Evolutionary conservation across 306 rosid genomes (phyloP).

Genomic region (Prunus padus): DNA sequence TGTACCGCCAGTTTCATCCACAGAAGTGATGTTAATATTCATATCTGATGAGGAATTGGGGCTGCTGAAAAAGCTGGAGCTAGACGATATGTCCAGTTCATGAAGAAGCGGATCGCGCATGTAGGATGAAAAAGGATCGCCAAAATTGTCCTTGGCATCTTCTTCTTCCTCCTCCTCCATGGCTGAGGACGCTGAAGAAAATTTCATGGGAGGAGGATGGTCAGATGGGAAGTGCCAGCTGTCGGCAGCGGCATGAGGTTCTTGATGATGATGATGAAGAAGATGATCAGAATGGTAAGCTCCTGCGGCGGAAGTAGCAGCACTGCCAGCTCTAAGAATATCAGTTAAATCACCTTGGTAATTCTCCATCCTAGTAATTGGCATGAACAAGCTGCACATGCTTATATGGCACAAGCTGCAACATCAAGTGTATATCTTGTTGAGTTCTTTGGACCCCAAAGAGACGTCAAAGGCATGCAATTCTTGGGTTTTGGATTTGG

Average conservation of each 20-base stretch:
- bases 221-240: slow-evolving; percentile 25
- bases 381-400: slow-evolving; percentile 48
- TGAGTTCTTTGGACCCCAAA: neutral
- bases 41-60: slow-evolving; percentile 24
- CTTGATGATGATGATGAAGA: neutral
- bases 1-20: slow-evolving; percentile 11
- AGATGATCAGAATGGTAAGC: neutral
- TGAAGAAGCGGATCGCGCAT: slow-evolving; percentile 71
- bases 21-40: neutral
- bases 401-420: slow-evolving; percentile 1
- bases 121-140: slow-evolving; percentile 73
- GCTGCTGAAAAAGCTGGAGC: slow-evolving; percentile 26
- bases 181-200: slow-evolving; percentile 25
- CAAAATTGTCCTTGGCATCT: slow-evolving; percentile 41
- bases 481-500: neutral
- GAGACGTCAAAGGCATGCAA: neutral
- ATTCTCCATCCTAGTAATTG: slow-evolving; percentile 55
- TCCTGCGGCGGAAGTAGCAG: slow-evolving; percentile 11
- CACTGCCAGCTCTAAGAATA: slow-evolving; percentile 49
- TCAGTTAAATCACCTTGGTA: slow-evolving; percentile 87
- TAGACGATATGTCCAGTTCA: slow-evolving; percentile 25
- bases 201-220: neutral
- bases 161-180: slow-evolving; percentile 23
- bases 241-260: neutral
- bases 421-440: neutral